Evolutionary conservation across 768 basidiomycete genomes (phyloP).

Genomic region (Imleria badia): DNA sequence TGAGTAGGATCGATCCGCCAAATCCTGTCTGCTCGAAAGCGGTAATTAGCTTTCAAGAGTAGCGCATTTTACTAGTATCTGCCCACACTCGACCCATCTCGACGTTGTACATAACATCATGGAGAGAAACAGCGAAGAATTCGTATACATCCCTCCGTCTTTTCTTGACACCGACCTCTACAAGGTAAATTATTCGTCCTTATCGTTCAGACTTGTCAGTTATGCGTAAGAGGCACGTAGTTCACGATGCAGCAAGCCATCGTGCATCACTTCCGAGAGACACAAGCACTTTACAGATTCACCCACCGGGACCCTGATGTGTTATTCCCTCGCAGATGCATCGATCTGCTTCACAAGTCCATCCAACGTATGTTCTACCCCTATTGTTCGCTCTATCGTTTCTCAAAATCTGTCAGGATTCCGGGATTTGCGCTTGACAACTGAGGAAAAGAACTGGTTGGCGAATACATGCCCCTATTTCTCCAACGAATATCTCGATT

Average conservation of each 20-base stretch:
- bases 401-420: conserved; percentile 54
- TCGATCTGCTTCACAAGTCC: conserved; percentile 43
- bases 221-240: conserved; percentile 37
- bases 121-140: conserved; percentile 8
- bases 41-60: no score
- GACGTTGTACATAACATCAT: conserved; percentile 4
- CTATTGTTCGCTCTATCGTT: conserved; percentile 20
- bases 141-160: conserved; percentile 39
- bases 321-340: conserved; percentile 51
- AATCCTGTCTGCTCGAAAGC: no score
- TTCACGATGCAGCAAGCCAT: conserved; percentile 97
- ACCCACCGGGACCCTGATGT: conserved; percentile 70
- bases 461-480: conserved; percentile 71
- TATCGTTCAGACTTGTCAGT: neutral
- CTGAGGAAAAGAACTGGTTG: conserved; percentile 69
- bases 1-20: neutral
- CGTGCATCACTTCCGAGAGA: conserved; percentile 69
- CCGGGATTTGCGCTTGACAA: conserved; percentile 55
- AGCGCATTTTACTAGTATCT: no score
- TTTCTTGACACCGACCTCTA: conserved; percentile 93
- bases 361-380: conserved; percentile 53
- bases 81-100: no score
- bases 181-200: conserved; percentile 55
- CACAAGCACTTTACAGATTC: conserved; percentile 72
- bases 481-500: conserved; percentile 68